Evolutionary conservation across 192 early-diverging fungal species (phyloP).

Genomic region (Powellomyces hirtus): DNA sequence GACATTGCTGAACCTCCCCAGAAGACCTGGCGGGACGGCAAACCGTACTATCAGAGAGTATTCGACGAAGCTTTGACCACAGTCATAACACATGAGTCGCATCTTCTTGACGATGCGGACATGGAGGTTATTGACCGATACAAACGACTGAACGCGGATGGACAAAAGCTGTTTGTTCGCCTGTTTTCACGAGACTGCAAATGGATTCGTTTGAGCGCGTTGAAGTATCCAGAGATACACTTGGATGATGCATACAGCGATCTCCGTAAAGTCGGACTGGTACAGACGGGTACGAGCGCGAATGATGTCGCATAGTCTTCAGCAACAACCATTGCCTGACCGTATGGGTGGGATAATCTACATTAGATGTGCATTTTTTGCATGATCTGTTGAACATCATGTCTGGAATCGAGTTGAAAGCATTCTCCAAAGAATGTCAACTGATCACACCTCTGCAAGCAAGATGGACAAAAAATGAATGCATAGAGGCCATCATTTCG

Average conservation of each 20-base stretch:
- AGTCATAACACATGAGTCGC: slow-evolving; percentile 2
- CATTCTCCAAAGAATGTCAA: slow-evolving; percentile 7
- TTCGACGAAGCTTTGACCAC: slow-evolving; percentile 15
- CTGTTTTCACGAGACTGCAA: slow-evolving; percentile 19
- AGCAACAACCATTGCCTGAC: too few species aligned
- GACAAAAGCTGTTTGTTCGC: slow-evolving; percentile 4
- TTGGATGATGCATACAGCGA: neutral
- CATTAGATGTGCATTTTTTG: neutral
- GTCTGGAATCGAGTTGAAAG: slow-evolving; percentile 1
- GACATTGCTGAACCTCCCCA: neutral
- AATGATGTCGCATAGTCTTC: too few species aligned
- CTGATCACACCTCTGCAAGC: neutral
- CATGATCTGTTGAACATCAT: slow-evolving; percentile 1
- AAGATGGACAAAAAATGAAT: neutral
- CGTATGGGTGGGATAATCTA: too few species aligned
- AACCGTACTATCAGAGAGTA: slow-evolving; percentile 27
- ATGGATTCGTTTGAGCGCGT: slow-evolving; percentile 4
- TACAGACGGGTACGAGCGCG: neutral
- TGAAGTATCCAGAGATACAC: slow-evolving; percentile 20
- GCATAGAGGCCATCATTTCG: slow-evolving; percentile 10
- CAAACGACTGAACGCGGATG: neutral
- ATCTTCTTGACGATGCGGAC: slow-evolving; percentile 7
- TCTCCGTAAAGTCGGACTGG: neutral
- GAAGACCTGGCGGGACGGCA: neutral
- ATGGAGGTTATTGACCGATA: neutral